Conservation (phyloP, 139 green algal species). For the Chlamydomonas schloesseri region DNA sequence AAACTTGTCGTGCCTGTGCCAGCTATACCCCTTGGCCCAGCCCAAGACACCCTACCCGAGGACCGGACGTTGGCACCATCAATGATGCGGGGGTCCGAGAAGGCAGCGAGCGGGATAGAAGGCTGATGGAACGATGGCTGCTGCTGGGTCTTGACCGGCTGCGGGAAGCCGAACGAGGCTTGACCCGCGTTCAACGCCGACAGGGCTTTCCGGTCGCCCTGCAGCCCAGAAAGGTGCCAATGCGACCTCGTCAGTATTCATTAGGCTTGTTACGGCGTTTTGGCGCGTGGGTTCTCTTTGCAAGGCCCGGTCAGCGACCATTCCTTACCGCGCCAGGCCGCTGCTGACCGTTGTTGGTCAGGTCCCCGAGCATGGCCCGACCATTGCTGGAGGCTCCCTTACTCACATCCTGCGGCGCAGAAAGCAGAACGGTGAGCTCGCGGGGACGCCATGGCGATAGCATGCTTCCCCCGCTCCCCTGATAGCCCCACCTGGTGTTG, state of each 20-base stretch:
- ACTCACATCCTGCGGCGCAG: slow-evolving; percentile 6
- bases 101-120: neutral
- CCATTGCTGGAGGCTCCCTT: neutral
- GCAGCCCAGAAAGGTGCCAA: neutral
- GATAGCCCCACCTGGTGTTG: neutral
- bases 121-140: neutral
- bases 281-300: no score
- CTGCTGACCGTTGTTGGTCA: slow-evolving; percentile 31
- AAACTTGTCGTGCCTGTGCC: no score
- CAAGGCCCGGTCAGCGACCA: neutral
- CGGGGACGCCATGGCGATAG: neutral
- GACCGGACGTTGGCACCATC: slow-evolving; percentile 13
- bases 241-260: neutral
- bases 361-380: slow-evolving; percentile 14
- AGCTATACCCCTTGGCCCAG: neutral
- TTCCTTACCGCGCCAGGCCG: neutral
- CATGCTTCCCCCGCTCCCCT: neutral
- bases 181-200: neutral
- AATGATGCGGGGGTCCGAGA: slow-evolving; percentile 39
- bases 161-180: neutral
- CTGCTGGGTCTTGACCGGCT: neutral
- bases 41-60: neutral
- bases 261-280: neutral
- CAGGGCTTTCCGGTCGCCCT: slow-evolving; percentile 5
- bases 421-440: neutral